These are phyloP conservation scores for Violaceomyces palustris DNA, from an alignment of 1,284 basidiomycete genomes.

Conservation along the genomic window DNA sequence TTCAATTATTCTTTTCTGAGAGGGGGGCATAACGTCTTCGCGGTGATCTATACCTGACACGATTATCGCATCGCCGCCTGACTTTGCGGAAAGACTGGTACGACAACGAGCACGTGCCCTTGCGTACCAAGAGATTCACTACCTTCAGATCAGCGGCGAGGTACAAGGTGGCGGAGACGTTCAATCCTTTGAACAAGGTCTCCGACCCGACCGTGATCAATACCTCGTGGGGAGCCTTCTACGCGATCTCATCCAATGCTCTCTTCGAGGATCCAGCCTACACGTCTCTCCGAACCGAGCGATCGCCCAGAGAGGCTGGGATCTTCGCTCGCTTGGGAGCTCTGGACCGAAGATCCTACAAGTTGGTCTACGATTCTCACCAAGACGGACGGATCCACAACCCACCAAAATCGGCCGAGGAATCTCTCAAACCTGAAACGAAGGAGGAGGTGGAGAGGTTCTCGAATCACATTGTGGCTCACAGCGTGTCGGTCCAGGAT, in stretches of 20 bases:
- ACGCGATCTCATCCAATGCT: constrained; percentile 47
- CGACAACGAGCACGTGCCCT: constrained; percentile 54
- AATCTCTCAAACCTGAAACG: constrained; percentile 8
- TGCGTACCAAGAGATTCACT: constrained; percentile 35
- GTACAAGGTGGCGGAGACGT: constrained; percentile 4
- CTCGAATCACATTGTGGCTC: constrained; percentile 17
- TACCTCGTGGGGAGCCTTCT: constrained; percentile 48
- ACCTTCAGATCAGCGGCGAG: constrained; percentile 14
- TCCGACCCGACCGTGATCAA: background rate
- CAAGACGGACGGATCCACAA: constrained; percentile 2
- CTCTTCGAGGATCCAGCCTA: constrained; percentile 50
- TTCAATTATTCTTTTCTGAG: background rate
- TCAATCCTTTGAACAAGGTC: background rate
- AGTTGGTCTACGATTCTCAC: constrained; percentile 34
- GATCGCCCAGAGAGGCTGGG: constrained; percentile 51
- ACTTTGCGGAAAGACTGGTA: constrained; percentile 53
- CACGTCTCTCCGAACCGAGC: constrained; percentile 46
- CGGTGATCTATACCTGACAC: background rate
- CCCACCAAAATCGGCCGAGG: background rate
- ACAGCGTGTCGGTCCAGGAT: constrained; percentile 13
- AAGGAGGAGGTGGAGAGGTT: constrained; percentile 7
- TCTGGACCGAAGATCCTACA: constrained; percentile 52
- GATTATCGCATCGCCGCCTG: no score
- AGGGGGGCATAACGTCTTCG: background rate
- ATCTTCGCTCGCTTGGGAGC: constrained; percentile 48